A percentile compares a stretch with the other conserved stretches of the same genome.
phyloP scores from a whole-genome alignment of 495 filamentous ascomycete species.

The Neurospora sp. region DNA sequence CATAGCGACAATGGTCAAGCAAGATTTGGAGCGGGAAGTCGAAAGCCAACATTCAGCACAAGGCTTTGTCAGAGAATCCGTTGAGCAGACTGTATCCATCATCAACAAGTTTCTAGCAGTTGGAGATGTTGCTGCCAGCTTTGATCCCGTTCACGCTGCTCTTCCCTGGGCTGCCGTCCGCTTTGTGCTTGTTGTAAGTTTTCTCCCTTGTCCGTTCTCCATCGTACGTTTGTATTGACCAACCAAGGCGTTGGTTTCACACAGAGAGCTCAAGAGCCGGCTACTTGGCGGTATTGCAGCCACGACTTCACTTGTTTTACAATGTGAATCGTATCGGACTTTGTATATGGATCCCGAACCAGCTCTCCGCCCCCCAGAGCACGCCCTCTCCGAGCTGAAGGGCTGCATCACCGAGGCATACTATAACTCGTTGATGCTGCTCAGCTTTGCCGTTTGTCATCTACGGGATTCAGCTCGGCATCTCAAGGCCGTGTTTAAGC shows the following conservation, averaged over 20 bases:
- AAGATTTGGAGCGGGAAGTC: neutral
- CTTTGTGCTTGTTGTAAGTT: neutral
- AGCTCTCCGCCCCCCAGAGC: neutral
- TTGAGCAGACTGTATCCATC: neutral
- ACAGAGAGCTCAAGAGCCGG: neutral
- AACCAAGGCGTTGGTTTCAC: neutral
- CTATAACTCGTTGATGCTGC: neutral
- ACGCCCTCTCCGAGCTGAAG: neutral
- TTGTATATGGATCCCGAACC: neutral
- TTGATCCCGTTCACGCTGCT: neutral
- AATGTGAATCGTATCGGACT: neutral
- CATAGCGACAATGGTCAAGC: neutral
- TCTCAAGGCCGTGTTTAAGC: neutral
- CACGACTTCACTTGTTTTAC: neutral
- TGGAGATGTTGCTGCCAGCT: neutral
- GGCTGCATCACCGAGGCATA: neutral
- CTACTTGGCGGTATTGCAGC: neutral
- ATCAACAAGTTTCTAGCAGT: neutral
- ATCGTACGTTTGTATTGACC: neutral
- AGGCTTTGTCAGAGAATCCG: neutral
- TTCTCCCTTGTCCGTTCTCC: neutral
- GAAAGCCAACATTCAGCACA: neutral
- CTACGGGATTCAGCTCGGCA: neutral
- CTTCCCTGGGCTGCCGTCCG: neutral
- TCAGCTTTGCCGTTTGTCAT: neutral